phyloP scores from a whole-genome alignment of 1,284 basidiomycete genomes.

The Cutaneotrichosporon sp. region DNA sequence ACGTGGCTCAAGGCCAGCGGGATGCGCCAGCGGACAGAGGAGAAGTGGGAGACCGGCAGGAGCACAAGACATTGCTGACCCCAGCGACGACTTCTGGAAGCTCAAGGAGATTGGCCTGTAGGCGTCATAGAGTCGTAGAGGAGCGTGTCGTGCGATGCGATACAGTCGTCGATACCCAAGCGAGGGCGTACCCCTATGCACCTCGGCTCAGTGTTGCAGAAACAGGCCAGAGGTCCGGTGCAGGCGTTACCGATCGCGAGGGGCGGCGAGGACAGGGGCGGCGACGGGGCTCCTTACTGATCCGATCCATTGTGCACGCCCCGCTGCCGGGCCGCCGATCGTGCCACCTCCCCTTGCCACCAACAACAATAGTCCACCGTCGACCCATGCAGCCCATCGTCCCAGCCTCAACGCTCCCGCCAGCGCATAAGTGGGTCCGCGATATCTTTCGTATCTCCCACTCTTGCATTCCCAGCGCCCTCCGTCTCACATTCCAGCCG shows the following conservation, averaged over 20 bases:
- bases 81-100: neutral
- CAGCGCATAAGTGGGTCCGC: too few relatives aligned
- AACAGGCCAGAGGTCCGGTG: neutral
- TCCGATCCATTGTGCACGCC: neutral
- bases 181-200: neutral
- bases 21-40: neutral
- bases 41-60: neutral
- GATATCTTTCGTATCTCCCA: too few relatives aligned
- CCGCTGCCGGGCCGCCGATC: neutral
- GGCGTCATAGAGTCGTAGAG: neutral
- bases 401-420: too few relatives aligned
- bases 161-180: neutral
- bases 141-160: neutral
- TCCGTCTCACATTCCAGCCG: too few relatives aligned
- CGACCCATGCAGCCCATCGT: too few relatives aligned
- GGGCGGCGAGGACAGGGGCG: neutral
- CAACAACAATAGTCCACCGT: too few relatives aligned
- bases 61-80: neutral
- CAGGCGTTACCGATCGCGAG: neutral
- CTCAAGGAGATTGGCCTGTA: neutral
- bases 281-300: neutral
- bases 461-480: too few relatives aligned
- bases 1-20: too few relatives aligned
- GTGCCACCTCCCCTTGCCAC: neutral
- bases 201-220: too few relatives aligned